A percentile compares a stretch with the other conserved stretches of the same genome.
Evolutionary conservation across 805 yeast species (phyloP).

Genomic region (Starmerella lactis-condensi): DNA sequence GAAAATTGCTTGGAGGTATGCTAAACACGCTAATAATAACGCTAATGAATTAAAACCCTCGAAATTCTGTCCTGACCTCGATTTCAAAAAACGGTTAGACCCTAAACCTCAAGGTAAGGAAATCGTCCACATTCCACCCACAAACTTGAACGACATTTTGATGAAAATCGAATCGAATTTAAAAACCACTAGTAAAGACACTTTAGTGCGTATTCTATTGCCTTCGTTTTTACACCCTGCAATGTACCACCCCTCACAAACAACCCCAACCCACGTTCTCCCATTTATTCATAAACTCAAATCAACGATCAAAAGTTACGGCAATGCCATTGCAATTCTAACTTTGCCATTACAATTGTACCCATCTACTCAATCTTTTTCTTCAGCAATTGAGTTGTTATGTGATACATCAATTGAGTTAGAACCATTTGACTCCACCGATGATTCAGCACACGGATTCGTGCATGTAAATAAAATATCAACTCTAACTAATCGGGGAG

Average conservation of each 20-base stretch:
- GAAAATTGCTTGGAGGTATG: conserved; percentile 92
- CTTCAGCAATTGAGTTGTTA: conserved; percentile 38
- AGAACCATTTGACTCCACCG: conserved; percentile 62
- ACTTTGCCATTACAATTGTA: conserved; percentile 50
- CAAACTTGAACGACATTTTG: conserved; percentile 10
- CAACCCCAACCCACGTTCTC: conserved; percentile 29
- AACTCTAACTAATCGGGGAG: conserved; percentile 52
- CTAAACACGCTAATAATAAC: conserved; percentile 23
- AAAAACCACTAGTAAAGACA: conserved; percentile 19
- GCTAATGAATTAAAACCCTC: conserved; percentile 11
- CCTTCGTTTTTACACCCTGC: conserved; percentile 74
- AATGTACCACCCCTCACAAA: conserved; percentile 37
- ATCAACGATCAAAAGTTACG: conserved; percentile 32
- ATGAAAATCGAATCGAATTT: conserved; percentile 30
- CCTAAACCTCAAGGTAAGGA: conserved; percentile 15
- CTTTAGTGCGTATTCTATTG: conserved; percentile 44
- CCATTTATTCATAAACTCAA: conserved; percentile 43
- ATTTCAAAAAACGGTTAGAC: conserved; percentile 9
- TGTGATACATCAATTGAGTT: conserved; percentile 54
- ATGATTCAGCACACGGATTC: conserved; percentile 35
- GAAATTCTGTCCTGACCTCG: conserved; percentile 14
- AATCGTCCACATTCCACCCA: conserved; percentile 8
- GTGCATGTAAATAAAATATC: conserved; percentile 62
- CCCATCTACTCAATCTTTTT: conserved; percentile 33
- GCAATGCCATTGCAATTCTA: conserved; percentile 33